Evolutionary conservation across 2,329 filamentous ascomycete species (phyloP), one percentile per base, ranked within the genome.

Genomic region (Trichoderma sp.): DNA sequence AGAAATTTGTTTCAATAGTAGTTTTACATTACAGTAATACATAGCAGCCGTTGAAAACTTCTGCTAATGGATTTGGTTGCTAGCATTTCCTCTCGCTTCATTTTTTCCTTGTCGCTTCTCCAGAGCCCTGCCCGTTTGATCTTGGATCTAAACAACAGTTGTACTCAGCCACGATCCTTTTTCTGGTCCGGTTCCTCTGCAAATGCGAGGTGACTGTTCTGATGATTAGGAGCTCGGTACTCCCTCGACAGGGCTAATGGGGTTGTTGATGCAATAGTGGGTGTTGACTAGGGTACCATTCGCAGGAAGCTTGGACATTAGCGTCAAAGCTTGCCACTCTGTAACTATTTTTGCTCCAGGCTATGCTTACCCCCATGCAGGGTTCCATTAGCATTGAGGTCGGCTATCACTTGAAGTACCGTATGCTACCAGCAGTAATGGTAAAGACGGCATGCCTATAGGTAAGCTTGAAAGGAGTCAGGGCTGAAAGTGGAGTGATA

Each of bases 271-370:
- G 48, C 39, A 22, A 39, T 15, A 48, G 34, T 12, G 32, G 42
- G 15, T 27, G 25, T 15, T 8, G 50, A 35, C 15, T 56, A 29
- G 61, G 17, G 50, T 13, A 25, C 19, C n/a, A 39, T 53, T 54
- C 29, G 34, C 48, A 22, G 34, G 17, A 54, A 17, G 48, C 48
- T 39, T 39, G 48, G 34, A 39, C 15, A 10, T 45, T 64, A 64
- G 61, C 60, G 60, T 42, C 58, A 19, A 42, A 8, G 27, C 27
- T 35, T 45, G 37, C 52, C 37, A 10, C 50, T 64, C 25, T 34
- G 37, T 54, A 3, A 35, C 61, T 64, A 54, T 64, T 64, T 64
- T 64, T 64, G 48, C 35, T 32, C n/a, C 61, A 45, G 50, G 50
- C 61, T 64, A 64, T 56, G 61, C 60, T 64, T 45, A 54, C 50